Evolutionary conservation across 2,329 filamentous ascomycete genomes (phyloP).

Genomic region (Aspergillus carbonarius): DNA sequence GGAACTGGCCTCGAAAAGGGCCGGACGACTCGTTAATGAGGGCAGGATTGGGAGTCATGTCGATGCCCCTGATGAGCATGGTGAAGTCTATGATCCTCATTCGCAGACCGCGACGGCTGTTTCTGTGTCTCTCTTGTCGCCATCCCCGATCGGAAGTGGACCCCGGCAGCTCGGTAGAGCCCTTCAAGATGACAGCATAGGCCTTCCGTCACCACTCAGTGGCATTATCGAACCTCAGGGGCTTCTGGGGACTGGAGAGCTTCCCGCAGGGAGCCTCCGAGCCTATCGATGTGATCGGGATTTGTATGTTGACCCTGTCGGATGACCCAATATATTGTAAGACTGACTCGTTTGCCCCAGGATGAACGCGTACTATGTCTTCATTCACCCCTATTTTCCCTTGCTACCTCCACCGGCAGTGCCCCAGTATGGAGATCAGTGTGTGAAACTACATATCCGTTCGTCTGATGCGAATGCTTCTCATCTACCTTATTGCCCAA

Average conservation of each 20-base stretch:
- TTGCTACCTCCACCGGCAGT: slow-evolving; percentile 17
- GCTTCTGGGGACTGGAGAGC: neutral
- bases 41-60: neutral
- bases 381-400: slow-evolving; percentile 27
- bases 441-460: neutral
- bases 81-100: neutral
- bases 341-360: slow-evolving; percentile 9
- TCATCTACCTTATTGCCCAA: slow-evolving; percentile 22
- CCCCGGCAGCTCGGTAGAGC: neutral
- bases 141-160: neutral
- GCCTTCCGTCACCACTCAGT: neutral
- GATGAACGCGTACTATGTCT: slow-evolving; percentile 28
- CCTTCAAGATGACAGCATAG: neutral
- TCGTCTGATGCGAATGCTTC: slow-evolving; percentile 5
- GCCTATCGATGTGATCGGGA: slow-evolving; percentile 6
- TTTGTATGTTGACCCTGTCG: slow-evolving; percentile 1
- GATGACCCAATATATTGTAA: neutral
- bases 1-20: neutral
- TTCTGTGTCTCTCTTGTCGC: neutral
- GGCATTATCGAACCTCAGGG: neutral
- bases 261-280: neutral
- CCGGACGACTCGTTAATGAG: neutral
- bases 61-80: neutral
- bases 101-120: neutral
- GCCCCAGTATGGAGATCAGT: slow-evolving; percentile 13